Percentiles rank a stretch among this genome's conserved stretches.
Conservation (phyloP, 306 rosid species). For the Malus asiatica region DNA sequence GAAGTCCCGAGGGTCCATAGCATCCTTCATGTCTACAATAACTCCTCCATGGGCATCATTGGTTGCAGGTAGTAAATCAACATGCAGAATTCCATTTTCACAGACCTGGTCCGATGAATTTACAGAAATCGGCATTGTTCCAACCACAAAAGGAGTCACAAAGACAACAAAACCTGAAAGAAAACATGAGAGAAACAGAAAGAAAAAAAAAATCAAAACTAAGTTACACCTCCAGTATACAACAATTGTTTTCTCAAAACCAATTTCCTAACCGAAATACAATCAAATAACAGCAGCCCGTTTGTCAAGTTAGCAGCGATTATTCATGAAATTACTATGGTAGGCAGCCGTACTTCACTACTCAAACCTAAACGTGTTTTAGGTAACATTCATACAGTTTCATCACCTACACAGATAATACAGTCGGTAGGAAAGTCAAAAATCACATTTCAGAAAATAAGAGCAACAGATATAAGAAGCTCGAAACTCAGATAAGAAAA, state of each 20-base stretch:
- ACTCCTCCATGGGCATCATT: conserved; percentile 68
- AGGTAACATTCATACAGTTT: not conserved
- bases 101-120: not conserved
- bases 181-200: not conserved
- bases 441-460: not conserved
- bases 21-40: conserved; percentile 47
- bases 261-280: not conserved
- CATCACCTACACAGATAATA: not conserved
- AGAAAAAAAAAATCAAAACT: not conserved
- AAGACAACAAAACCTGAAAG: not conserved
- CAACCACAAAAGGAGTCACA: not conserved
- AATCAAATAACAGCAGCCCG: not conserved
- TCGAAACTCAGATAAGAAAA: not conserved
- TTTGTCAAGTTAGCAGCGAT: not conserved
- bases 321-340: not conserved
- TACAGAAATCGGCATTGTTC: not conserved
- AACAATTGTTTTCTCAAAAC: not conserved
- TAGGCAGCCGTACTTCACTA: not conserved
- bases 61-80: conserved; percentile 38
- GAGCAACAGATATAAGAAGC: not conserved
- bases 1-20: conserved; percentile 48
- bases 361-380: not conserved
- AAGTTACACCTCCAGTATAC: not conserved
- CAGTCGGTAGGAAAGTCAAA: not conserved
- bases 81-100: conserved; percentile 31